Evolutionary conservation across 306 rosid genomes (phyloP).

Genomic region (Trifolium fragiferum): DNA sequence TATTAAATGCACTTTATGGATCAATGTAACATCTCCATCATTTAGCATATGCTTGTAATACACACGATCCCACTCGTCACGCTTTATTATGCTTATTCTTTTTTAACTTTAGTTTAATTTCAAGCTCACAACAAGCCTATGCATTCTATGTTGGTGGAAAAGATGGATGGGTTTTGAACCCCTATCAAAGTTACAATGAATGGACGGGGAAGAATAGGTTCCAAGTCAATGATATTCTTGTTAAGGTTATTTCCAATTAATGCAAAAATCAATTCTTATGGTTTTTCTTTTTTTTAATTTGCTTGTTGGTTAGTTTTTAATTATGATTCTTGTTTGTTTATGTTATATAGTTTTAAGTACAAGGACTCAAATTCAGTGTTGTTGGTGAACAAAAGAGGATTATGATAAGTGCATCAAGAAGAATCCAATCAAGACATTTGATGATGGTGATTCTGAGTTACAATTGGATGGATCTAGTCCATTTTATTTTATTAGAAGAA

Average conservation of each 20-base stretch:
- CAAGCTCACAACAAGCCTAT: slow-evolving; percentile 50
- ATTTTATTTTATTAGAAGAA: slow-evolving; percentile 80
- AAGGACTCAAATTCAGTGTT: slow-evolving; percentile 72
- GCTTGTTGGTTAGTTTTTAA: neutral
- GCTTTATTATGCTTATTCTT: slow-evolving; percentile 39
- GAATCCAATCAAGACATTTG: slow-evolving; percentile 63
- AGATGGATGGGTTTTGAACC: slow-evolving; percentile 81
- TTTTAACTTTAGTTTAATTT: slow-evolving; percentile 37
- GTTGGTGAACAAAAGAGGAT: slow-evolving; percentile 70
- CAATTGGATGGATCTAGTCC: slow-evolving; percentile 68
- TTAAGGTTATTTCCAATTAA: slow-evolving; percentile 47
- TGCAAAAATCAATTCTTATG: neutral
- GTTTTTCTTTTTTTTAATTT: neutral
- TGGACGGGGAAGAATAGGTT: slow-evolving; percentile 76
- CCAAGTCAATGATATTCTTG: slow-evolving; percentile 62
- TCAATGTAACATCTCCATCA: neutral
- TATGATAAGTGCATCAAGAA: slow-evolving; percentile 65
- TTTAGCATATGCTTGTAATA: neutral
- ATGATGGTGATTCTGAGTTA: slow-evolving; percentile 70
- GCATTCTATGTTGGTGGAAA: slow-evolving; percentile 65
- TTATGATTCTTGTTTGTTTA: neutral
- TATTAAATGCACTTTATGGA: neutral
- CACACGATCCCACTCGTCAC: slow-evolving; percentile 38
- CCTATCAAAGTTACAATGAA: slow-evolving; percentile 54
- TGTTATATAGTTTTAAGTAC: slow-evolving; percentile 72